A percentile compares a stretch with the other conserved stretches of the same genome.
Conservation (phyloP, 139 green algal genomes). For the Closterium sp. region DNA sequence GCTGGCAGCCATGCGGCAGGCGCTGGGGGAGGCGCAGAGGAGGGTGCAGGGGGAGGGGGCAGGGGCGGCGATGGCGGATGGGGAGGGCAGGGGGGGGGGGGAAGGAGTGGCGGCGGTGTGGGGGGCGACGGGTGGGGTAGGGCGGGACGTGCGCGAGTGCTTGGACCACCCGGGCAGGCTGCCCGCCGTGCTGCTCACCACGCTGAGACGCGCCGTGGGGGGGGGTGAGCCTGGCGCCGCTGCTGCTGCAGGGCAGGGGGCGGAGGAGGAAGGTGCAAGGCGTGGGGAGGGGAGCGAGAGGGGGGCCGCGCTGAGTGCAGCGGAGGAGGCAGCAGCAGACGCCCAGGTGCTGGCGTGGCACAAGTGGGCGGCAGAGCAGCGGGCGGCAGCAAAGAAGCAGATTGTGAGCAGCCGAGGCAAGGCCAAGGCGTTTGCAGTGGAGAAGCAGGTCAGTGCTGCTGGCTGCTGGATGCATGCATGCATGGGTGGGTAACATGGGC, state of each 20-base stretch:
- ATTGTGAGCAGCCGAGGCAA: slow-evolving; percentile 6
- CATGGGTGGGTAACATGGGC: neutral
- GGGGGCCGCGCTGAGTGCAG: neutral
- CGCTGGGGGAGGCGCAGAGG: neutral
- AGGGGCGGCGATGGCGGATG: neutral
- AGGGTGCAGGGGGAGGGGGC: neutral
- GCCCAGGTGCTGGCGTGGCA: slow-evolving; percentile 14
- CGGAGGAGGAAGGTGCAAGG: neutral
- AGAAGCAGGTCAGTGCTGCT: slow-evolving; percentile 14
- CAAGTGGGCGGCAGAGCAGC: slow-evolving; percentile 23
- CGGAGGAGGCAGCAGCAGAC: neutral
- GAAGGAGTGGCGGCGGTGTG: neutral
- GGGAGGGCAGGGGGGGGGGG: neutral
- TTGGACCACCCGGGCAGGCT: neutral
- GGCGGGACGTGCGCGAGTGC: neutral
- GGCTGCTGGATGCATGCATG: neutral
- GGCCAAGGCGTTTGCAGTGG: neutral
- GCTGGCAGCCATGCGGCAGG: neutral
- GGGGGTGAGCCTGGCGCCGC: neutral
- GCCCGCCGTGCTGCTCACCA: neutral
- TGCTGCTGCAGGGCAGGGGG: neutral
- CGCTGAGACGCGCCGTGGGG: neutral
- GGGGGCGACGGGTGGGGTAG: neutral
- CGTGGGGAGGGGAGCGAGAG: neutral
- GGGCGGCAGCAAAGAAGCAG: neutral